These are phyloP conservation scores for Annulohypoxylon bovei DNA, from an alignment of 495 filamentous ascomycete genomes.

Conservation along the genomic window DNA sequence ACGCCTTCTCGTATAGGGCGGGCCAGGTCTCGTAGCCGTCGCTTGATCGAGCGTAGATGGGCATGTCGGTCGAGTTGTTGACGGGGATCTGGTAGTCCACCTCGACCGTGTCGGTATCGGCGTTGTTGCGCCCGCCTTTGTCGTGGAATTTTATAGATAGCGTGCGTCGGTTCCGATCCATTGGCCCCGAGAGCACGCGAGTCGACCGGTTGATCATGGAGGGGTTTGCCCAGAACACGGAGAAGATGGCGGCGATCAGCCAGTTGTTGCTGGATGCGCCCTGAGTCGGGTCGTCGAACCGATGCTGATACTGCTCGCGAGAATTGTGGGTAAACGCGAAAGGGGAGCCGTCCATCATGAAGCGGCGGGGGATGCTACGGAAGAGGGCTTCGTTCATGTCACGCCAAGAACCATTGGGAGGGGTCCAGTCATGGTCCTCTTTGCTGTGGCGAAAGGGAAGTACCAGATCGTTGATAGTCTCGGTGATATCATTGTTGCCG, in stretches of 20 bases:
- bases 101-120: conserved; percentile 46
- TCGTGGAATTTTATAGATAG: conserved; percentile 48
- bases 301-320: conserved; percentile 36
- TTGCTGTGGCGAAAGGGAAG: conserved; percentile 45
- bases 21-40: conserved; percentile 51
- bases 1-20: conserved; percentile 55
- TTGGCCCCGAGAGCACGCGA: background rate
- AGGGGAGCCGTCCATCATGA: conserved; percentile 23
- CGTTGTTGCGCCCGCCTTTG: conserved; percentile 53
- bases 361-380: conserved; percentile 31
- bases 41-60: conserved; percentile 50
- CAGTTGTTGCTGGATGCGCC: conserved; percentile 49
- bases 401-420: conserved; percentile 47
- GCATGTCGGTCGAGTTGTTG: conserved; percentile 50
- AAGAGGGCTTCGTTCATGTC: conserved; percentile 42
- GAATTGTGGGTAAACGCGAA: conserved; percentile 27
- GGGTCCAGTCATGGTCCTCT: conserved; percentile 38
- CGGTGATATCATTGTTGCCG: conserved; percentile 45
- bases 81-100: conserved; percentile 51
- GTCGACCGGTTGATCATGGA: conserved; percentile 44
- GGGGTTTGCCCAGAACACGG: conserved; percentile 50
- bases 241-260: conserved; percentile 51
- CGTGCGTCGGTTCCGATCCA: conserved; percentile 17
- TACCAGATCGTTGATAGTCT: conserved; percentile 48
- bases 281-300: conserved; percentile 51